Evolutionary conservation across 208 protist species (phyloP).

Genomic region (Acanthamoeba castellanii): DNA sequence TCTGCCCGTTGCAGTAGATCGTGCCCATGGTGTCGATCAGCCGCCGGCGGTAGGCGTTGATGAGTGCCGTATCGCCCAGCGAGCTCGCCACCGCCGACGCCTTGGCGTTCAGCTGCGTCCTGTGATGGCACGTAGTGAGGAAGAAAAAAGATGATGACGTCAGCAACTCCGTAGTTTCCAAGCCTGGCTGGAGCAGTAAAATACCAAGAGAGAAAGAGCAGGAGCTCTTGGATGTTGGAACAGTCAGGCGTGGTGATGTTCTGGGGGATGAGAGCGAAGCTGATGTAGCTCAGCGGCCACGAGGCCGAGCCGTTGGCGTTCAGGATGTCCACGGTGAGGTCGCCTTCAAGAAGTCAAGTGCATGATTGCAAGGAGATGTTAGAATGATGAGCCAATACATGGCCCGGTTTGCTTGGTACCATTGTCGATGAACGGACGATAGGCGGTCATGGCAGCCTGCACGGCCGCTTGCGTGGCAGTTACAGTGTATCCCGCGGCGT

Average conservation of each 20-base stretch:
- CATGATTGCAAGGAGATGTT: too few species aligned
- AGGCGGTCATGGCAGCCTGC: conserved; percentile 8
- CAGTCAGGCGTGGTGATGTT: conserved; percentile 43
- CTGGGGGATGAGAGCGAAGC: not conserved
- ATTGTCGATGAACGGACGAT: not conserved
- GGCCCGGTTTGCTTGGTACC: not conserved
- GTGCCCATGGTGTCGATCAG: conserved; percentile 58
- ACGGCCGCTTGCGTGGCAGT: not conserved
- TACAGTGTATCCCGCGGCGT: not conserved
- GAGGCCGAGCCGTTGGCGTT: not conserved
- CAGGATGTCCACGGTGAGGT: conserved; percentile 43
- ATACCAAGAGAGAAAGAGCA: conserved; percentile 18
- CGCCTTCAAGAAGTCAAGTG: not conserved
- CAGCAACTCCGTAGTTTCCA: not conserved
- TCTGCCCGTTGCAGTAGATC: conserved; percentile 42
- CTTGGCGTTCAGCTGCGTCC: conserved; percentile 51
- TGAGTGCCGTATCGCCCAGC: not conserved
- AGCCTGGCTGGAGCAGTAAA: too few species aligned
- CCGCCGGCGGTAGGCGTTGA: not conserved
- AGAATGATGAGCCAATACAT: too few species aligned
- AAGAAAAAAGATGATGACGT: not conserved
- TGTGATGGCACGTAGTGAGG: not conserved
- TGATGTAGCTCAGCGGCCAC: conserved; percentile 28
- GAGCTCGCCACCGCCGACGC: not conserved
- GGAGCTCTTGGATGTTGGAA: conserved; percentile 9